These are phyloP conservation scores for Iris macrosiphon DNA, from an alignment of 106 monocot species.

Conservation along the genomic window DNA sequence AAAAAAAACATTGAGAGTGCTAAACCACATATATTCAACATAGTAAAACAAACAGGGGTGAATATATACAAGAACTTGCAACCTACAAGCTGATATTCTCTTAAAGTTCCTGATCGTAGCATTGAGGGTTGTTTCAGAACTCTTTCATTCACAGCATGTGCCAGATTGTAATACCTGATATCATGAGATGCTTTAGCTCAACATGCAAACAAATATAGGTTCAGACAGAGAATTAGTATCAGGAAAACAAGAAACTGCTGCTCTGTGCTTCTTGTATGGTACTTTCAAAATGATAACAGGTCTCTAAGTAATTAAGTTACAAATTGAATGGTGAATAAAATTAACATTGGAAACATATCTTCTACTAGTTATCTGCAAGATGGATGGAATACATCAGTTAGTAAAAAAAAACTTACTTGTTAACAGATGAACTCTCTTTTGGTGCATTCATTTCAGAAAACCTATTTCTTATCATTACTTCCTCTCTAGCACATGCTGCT, in stretches of 20 bases:
- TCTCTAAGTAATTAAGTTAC: too few species aligned
- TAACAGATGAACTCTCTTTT: slow-evolving; percentile 68
- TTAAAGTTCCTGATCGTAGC: slow-evolving; percentile 80
- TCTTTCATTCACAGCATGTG: slow-evolving; percentile 93
- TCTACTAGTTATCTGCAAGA: too few species aligned
- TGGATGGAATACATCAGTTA: too few species aligned
- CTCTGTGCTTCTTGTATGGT: too few species aligned
- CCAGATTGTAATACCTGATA: slow-evolving; percentile 87
- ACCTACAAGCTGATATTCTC: slow-evolving; percentile 96
- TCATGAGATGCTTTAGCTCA: too few species aligned
- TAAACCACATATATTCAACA: neutral
- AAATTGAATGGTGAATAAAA: too few species aligned
- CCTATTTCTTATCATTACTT: slow-evolving; percentile 81
- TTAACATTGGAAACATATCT: too few species aligned
- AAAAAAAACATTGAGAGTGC: neutral
- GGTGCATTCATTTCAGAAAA: slow-evolving; percentile 99
- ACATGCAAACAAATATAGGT: too few species aligned
- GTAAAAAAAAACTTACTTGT: slow-evolving; percentile 51
- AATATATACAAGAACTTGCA: neutral
- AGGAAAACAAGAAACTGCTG: too few species aligned
- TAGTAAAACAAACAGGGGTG: neutral
- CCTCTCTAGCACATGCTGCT: slow-evolving; percentile 87
- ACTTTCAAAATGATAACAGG: too few species aligned
- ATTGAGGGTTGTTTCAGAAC: slow-evolving; percentile 80
- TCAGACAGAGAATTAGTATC: neutral